A percentile compares a stretch with the other conserved stretches of the same genome.
Conservation (phyloP, 768 basidiomycete species). For the Mycena albidolilacea region DNA sequence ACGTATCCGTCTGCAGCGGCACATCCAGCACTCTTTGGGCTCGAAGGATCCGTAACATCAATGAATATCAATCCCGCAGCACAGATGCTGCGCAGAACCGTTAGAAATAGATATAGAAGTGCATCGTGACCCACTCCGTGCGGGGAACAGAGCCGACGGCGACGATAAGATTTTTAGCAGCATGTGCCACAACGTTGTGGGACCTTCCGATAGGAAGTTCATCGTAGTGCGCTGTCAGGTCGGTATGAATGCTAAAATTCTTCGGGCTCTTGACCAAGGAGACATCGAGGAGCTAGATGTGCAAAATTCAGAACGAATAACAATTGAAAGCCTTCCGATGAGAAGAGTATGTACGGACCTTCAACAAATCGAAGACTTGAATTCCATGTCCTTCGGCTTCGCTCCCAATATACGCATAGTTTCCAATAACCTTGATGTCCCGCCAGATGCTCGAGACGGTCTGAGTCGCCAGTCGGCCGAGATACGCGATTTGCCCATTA, state of each 20-base stretch:
- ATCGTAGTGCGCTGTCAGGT: slow-evolving; percentile 40
- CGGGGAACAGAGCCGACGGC: slow-evolving; percentile 47
- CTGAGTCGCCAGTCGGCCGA: slow-evolving; percentile 44
- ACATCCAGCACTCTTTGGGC: slow-evolving; percentile 43
- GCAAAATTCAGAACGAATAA: not conserved
- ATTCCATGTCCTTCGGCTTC: slow-evolving; percentile 46
- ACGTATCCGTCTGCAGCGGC: slow-evolving; percentile 49
- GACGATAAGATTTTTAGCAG: slow-evolving; percentile 40
- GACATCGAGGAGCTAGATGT: slow-evolving; percentile 33
- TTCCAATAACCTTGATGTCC: slow-evolving; percentile 46
- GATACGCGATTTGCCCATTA: slow-evolving; percentile 36
- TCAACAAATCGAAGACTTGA: slow-evolving; percentile 48
- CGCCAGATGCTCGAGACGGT: slow-evolving; percentile 41
- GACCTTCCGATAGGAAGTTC: slow-evolving; percentile 47
- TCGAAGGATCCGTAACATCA: slow-evolving; percentile 46
- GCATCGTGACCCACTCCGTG: slow-evolving; percentile 15
- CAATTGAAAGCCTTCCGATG: not conserved
- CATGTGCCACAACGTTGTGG: slow-evolving; percentile 48
- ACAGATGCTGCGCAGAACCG: slow-evolving; percentile 26
- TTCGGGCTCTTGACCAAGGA: slow-evolving; percentile 39
- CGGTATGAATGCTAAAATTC: slow-evolving; percentile 38
- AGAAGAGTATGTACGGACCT: slow-evolving; percentile 30
- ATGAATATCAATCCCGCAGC: slow-evolving; percentile 48
- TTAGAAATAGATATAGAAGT: too few species aligned
- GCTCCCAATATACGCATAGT: slow-evolving; percentile 44